A percentile compares a stretch with the other conserved stretches of the same genome.
phyloP scores from a whole-genome alignment of 257 asterid species.

The Nicotiana attenuata region DNA sequence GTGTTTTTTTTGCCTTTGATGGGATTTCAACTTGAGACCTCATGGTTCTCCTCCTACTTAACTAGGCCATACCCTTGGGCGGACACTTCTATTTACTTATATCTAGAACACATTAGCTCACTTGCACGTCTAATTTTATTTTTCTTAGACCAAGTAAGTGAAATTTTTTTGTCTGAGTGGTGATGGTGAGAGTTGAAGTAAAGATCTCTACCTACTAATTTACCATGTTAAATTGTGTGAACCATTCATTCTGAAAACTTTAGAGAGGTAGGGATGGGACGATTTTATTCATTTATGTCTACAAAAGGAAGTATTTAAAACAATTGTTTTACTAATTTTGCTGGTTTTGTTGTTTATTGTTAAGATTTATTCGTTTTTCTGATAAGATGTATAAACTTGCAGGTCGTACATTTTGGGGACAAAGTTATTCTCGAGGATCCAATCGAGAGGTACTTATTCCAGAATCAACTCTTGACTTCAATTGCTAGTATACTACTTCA shows the following conservation, averaged over 20 bases:
- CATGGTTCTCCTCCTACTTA: too few species aligned
- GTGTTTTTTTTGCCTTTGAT: too few species aligned
- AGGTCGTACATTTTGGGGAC: conserved; percentile 86
- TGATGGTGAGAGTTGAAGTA: too few species aligned
- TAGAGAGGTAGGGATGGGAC: not conserved
- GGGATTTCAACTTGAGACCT: too few species aligned
- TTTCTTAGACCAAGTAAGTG: too few species aligned
- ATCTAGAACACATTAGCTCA: not conserved
- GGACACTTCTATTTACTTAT: not conserved
- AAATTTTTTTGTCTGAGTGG: too few species aligned
- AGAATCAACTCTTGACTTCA: not conserved
- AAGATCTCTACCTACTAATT: too few species aligned
- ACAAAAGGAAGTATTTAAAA: not conserved
- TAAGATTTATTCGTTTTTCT: not conserved
- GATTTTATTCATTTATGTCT: not conserved
- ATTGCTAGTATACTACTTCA: not conserved
- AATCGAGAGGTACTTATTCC: conserved; percentile 55
- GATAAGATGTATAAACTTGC: conserved; percentile 12
- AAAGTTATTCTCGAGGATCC: conserved; percentile 78
- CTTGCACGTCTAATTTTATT: not conserved
- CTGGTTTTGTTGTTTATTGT: not conserved
- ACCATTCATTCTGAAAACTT: not conserved
- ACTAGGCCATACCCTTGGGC: too few species aligned
- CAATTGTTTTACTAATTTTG: not conserved
- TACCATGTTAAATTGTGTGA: too few species aligned